A percentile compares a stretch with the other conserved stretches of the same genome.
phyloP scores from a whole-genome alignment of 2,329 filamentous ascomycete species.

The Aspergillus luchuensis region DNA sequence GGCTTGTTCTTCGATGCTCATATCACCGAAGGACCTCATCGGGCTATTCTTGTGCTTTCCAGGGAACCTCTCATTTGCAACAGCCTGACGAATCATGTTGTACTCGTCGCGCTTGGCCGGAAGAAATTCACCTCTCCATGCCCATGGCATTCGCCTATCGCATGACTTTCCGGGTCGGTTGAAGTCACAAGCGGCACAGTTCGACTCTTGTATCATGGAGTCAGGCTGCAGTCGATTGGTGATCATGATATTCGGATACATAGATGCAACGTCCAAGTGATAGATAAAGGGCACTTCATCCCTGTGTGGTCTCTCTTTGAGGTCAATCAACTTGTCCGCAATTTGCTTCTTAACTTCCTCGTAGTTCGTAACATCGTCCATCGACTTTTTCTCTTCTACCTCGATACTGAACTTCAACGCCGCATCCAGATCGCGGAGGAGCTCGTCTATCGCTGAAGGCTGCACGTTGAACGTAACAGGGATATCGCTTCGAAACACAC shows the following conservation, averaged over 20 bases:
- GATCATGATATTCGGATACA: slow-evolving; percentile 99
- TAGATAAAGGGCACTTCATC: slow-evolving; percentile 89
- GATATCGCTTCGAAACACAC: slow-evolving; percentile 94
- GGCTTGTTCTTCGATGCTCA: slow-evolving; percentile 81
- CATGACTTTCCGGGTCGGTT: slow-evolving; percentile 97
- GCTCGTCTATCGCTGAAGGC: slow-evolving; percentile 81
- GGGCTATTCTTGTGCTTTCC: slow-evolving; percentile 72
- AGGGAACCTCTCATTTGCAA: slow-evolving; percentile 92
- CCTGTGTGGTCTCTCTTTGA: slow-evolving; percentile 82
- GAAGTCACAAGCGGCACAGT: slow-evolving; percentile 97
- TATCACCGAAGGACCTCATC: slow-evolving; percentile 74
- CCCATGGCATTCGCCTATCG: slow-evolving; percentile 90
- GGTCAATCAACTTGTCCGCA: slow-evolving; percentile 64
- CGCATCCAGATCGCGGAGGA: slow-evolving; percentile 81
- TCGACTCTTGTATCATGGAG: slow-evolving; percentile 96
- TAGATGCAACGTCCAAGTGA: slow-evolving; percentile 96
- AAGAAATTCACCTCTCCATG: slow-evolving; percentile 96
- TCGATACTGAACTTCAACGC: slow-evolving; percentile 85
- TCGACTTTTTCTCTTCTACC: slow-evolving; percentile 78
- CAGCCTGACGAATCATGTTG: slow-evolving; percentile 93
- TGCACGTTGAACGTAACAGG: slow-evolving; percentile 94
- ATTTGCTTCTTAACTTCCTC: slow-evolving; percentile 86
- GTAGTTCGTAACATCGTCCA: slow-evolving; percentile 79
- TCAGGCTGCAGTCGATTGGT: slow-evolving; percentile 96
- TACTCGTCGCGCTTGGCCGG: slow-evolving; percentile 97